Evolutionary conservation across 2,329 filamentous ascomycete species (phyloP), one percentile per base, ranked within the genome.

Genomic region (Trematosphaeria pertusa): DNA sequence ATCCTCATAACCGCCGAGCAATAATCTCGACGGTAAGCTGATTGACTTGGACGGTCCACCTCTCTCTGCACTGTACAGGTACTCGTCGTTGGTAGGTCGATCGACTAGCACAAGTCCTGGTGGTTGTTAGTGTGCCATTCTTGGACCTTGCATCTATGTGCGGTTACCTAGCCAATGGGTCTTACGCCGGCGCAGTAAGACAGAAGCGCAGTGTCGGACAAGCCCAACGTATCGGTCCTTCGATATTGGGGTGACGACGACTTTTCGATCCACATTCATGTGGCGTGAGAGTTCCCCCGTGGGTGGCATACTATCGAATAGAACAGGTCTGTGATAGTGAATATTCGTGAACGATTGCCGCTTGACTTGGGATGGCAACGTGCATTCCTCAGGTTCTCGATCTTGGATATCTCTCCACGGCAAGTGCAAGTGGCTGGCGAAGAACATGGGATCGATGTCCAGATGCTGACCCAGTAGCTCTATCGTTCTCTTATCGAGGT

Each of bases 141-240:
- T 10, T 17, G 6, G 15, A 11, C 6, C 31, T 17, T 10, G 10
- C 7, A 17, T 11, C 7, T 33, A 7, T 17, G 7, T 15, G 24
- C 7, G 12, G 14, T 12, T 24, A 37, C 35, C 18, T 24, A 37
- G n/a, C 35, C 35, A 37, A 37, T 22, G 18, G 3, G 20, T 22
- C 7, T 24, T 24, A 6, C 19, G 9, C 20, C n/a, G 11, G 8
- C 10, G 24, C 3, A 37, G 35, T 4, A 37, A 17, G 11, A 37
- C 15, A 5, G 35, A 37, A 24, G 35, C 15, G 24, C 35, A 37
- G 15, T 37, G 35, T 24, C 24, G 35, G n/a, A 24, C 18, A n/a
- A 37, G 21, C n/a, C 35, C 35, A 14, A 24, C 17, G 8, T 37
- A 5, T 22, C 24, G 35, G 24, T 22, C 9, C 18, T 22, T 5